These are phyloP conservation scores for Prasinococcaceae sp. DNA, from an alignment of 139 green algal species.

Conservation along the genomic window DNA sequence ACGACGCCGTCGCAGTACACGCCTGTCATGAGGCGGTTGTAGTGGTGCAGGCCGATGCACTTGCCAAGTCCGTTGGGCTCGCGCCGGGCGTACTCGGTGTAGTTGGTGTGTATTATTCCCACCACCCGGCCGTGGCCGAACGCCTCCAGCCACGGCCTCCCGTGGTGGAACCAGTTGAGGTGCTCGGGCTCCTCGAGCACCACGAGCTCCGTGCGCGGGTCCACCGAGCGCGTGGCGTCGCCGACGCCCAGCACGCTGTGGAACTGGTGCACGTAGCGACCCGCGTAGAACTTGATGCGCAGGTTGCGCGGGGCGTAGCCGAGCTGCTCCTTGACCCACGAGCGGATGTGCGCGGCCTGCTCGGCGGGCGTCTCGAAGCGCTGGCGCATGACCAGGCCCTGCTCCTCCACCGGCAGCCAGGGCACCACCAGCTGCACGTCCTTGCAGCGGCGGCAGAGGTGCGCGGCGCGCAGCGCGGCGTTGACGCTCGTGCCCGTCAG, in stretches of 20 bases:
- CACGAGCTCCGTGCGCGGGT: constrained; percentile 94
- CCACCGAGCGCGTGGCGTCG: too few relatives aligned
- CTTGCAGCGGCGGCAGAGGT: constrained; percentile 50
- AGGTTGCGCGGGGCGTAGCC: constrained; percentile 67
- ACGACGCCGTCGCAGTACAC: constrained; percentile 16
- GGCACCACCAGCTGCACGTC: constrained; percentile 11
- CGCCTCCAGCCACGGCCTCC: constrained; percentile 82
- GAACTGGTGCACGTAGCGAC: constrained; percentile 66
- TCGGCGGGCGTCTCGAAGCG: constrained; percentile 65
- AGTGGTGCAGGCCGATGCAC: not conserved
- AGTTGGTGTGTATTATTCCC: constrained; percentile 97
- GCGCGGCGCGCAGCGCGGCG: constrained; percentile 84
- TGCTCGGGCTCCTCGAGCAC: constrained; percentile 98
- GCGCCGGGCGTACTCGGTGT: constrained; percentile 83
- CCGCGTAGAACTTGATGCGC: constrained; percentile 71
- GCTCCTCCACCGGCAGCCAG: constrained; percentile 9
- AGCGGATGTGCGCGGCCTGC: constrained; percentile 63
- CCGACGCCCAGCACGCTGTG: constrained; percentile 85
- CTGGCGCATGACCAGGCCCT: constrained; percentile 25
- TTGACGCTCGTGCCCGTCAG: constrained; percentile 82
- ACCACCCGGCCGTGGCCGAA: constrained; percentile 92
- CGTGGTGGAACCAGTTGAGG: constrained; percentile 90
- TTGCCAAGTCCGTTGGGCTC: constrained; percentile 28
- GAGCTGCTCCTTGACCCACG: constrained; percentile 77
- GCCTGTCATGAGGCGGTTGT: constrained; percentile 4